Evolutionary conservation across 2,329 filamentous ascomycete genomes (phyloP), one percentile per base, ranked within the genome.

Genomic region (Epichloe sp.): DNA sequence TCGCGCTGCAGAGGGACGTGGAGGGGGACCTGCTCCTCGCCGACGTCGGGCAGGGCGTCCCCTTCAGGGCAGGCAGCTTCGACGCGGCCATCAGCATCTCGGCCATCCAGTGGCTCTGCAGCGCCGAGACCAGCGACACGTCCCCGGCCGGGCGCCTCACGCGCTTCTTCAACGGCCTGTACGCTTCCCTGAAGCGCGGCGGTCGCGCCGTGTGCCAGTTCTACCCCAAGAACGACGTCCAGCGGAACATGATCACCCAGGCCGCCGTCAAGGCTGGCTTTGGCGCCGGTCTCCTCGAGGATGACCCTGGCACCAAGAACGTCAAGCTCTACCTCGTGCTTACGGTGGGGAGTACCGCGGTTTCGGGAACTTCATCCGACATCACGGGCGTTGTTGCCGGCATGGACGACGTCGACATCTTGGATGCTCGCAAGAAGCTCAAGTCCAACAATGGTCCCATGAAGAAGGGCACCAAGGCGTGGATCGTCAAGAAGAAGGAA

Each of bases 41-140:
- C 3, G 93, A 98, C 62, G 95, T 96, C 48, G 93, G 93, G 0
- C 93, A 98, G 63, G 93, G 93, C 1, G 81, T 98, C 0, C 93
- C 93, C 0, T 98, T 98, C 66, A 83, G 93, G 15, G 80, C 93
- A 0, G 93, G 93, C 35, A 81, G 84, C 0, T 98, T 98, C 63
- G 93, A 98, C 65, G 93, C 91, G 0, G 93, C 93, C 21, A 89
- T 98, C 60, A 89, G 83, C 62, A 97, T 98, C 64, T 88, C 82
- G 59, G 93, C 93, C 0, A 86, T 98, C n/a, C 93, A 98, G 68
- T 98, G 93, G 93, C 76, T 98, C 34, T 98, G 93, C 68, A 97
- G 95, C 67, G 93, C 91, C 41, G 93, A 97, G 67, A 86, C 79
- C 53, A 87, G 81, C 63, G 88, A 94, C 47, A 90, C 93, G 0